Percentiles rank a stretch among this genome's conserved stretches.
These are phyloP conservation scores for Septoria linicola DNA, from an alignment of 2,329 filamentous ascomycete species.

Conservation along the genomic window DNA sequence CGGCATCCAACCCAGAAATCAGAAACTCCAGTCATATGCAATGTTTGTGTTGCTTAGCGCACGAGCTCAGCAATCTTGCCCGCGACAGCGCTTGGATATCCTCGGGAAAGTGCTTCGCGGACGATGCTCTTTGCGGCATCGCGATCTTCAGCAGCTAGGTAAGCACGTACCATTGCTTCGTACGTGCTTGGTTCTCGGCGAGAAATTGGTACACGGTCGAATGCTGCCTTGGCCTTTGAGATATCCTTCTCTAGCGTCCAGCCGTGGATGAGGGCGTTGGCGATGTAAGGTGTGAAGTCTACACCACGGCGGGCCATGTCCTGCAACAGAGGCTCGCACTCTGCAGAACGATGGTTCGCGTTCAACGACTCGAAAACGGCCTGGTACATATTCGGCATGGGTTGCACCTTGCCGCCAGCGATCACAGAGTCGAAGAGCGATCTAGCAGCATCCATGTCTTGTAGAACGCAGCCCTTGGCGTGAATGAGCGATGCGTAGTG, in stretches of 20 bases:
- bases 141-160: constrained; percentile 78
- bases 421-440: constrained; percentile 80
- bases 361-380: constrained; percentile 97
- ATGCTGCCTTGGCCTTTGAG: constrained; percentile 72
- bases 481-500: constrained; percentile 96
- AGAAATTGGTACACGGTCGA: constrained; percentile 70
- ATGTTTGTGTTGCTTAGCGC: constrained; percentile 20
- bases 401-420: constrained; percentile 62
- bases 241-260: constrained; percentile 87
- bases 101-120: constrained; percentile 83
- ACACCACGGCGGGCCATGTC: constrained; percentile 74
- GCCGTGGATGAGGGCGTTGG: constrained; percentile 95
- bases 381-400: constrained; percentile 88
- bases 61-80: constrained; percentile 93
- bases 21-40: constrained; percentile 9
- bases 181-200: constrained; percentile 96
- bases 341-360: constrained; percentile 80
- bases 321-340: constrained; percentile 66
- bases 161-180: constrained; percentile 96
- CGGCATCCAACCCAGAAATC: not conserved
- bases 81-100: constrained; percentile 87
- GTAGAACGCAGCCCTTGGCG: constrained; percentile 88
- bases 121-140: constrained; percentile 75
- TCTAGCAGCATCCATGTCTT: constrained; percentile 82
- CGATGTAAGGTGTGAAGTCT: constrained; percentile 93